A percentile compares a stretch with the other conserved stretches of the same genome.
phyloP scores from a whole-genome alignment of 1,284 basidiomycete species.

The Leccinum angustisporum region DNA sequence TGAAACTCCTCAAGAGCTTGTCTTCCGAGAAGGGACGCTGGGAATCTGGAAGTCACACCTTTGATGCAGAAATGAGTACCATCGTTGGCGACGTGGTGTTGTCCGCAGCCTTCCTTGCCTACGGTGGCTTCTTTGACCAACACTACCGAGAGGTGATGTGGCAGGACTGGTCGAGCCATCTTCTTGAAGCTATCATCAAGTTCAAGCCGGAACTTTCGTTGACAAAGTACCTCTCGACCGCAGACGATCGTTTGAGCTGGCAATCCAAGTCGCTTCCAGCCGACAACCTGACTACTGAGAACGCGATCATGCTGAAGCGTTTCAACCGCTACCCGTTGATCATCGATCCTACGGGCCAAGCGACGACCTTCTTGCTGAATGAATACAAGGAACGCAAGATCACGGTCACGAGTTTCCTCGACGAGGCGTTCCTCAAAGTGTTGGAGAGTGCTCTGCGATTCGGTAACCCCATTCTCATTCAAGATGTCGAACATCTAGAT shows the following conservation, averaged over 20 bases:
- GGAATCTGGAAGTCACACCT: conserved; percentile 94
- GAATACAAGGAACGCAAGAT: conserved; percentile 97
- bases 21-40: conserved; percentile 95
- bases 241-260: conserved; percentile 96
- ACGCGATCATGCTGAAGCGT: no score
- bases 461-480: conserved; percentile 95
- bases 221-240: conserved; percentile 95
- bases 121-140: conserved; percentile 98
- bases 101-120: conserved; percentile 96
- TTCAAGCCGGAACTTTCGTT: conserved; percentile 93
- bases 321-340: no score
- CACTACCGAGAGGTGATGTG: conserved; percentile 98
- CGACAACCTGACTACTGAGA: conserved; percentile 91
- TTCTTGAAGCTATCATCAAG: conserved; percentile 87
- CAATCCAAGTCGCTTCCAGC: conserved; percentile 93
- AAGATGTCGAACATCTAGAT: conserved; percentile 97
- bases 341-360: conserved; percentile 76
- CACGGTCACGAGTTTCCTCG: conserved; percentile 97
- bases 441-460: conserved; percentile 99
- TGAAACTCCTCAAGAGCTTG: conserved; percentile 92
- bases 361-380: conserved; percentile 90
- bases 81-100: conserved; percentile 97
- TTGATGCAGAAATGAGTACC: conserved; percentile 98
- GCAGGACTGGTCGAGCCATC: conserved; percentile 91
- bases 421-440: conserved; percentile 98